phyloP scores from a whole-genome alignment of 1,139 yeast genomes.

The Geotrichum candidum region DNA sequence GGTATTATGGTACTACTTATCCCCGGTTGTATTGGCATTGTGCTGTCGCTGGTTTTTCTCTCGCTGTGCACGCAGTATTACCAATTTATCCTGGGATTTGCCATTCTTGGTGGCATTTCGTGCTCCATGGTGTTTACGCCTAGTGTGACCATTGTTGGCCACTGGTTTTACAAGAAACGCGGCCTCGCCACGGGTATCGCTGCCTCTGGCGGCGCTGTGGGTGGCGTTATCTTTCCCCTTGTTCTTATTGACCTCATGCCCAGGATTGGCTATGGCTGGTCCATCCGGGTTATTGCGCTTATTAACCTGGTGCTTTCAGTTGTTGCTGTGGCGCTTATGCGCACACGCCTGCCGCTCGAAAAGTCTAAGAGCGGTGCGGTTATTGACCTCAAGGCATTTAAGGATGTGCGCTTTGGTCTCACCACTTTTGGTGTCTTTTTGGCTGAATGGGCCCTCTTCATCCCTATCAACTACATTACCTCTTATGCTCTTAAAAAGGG shows the following conservation, averaged over 20 bases:
- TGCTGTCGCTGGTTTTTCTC: conserved; percentile 47
- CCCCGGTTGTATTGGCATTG: conserved; percentile 45
- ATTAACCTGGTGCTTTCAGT: conserved; percentile 37
- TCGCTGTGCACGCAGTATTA: conserved; percentile 49
- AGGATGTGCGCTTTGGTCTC: conserved; percentile 39
- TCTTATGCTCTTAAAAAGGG: conserved; percentile 45
- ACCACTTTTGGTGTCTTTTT: conserved; percentile 43
- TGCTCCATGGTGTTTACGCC: conserved; percentile 56
- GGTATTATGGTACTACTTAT: conserved; percentile 30
- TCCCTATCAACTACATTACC: conserved; percentile 48
- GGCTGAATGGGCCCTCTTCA: conserved; percentile 46
- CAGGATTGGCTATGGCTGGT: conserved; percentile 55
- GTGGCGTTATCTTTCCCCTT: conserved; percentile 56
- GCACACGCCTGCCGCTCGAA: conserved; percentile 36
- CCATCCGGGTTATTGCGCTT: conserved; percentile 52
- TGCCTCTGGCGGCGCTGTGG: conserved; percentile 57
- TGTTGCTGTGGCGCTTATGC: conserved; percentile 40
- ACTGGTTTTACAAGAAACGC: conserved; percentile 53
- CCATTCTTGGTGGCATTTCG: conserved; percentile 53
- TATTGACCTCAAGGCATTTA: conserved; percentile 42
- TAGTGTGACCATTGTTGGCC: conserved; percentile 52
- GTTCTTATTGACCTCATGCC: conserved; percentile 46
- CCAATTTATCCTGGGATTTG: conserved; percentile 56
- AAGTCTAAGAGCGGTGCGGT: conserved; percentile 24
- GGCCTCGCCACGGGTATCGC: conserved; percentile 54